phyloP scores from a whole-genome alignment of 1,284 basidiomycete species.

The Trichosporon asahii region DNA sequence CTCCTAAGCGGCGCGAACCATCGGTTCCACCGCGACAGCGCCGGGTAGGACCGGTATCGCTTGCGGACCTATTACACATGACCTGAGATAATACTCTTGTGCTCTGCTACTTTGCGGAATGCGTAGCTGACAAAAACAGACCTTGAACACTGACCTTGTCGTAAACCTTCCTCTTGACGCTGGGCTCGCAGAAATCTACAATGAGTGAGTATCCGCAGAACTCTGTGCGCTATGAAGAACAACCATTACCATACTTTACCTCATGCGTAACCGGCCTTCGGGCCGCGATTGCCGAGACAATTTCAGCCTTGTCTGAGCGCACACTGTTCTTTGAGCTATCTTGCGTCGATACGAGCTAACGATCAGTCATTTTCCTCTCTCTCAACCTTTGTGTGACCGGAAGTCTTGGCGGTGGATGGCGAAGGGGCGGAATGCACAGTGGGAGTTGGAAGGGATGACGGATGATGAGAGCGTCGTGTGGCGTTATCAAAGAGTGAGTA shows the following conservation, averaged over 20 bases:
- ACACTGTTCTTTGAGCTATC: conserved; percentile 8
- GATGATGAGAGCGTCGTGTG: too few relatives aligned
- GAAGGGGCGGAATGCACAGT: too few relatives aligned
- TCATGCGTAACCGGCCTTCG: conserved; percentile 42
- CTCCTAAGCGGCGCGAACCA: conserved; percentile 42
- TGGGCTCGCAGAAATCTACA: too few relatives aligned
- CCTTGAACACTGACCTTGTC: neutral
- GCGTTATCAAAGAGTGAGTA: neutral
- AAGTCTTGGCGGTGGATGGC: too few relatives aligned
- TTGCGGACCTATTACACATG: conserved; percentile 48
- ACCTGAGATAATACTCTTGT: conserved; percentile 33
- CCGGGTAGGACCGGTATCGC: conserved; percentile 44
- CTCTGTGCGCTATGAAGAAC: conserved; percentile 41
- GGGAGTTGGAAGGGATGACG: too few relatives aligned
- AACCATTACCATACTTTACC: conserved; percentile 47
- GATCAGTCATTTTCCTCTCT: neutral
- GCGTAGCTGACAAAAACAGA: conserved; percentile 15
- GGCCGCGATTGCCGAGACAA: conserved; percentile 46
- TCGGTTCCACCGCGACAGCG: conserved; percentile 33
- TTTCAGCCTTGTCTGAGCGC: conserved; percentile 52
- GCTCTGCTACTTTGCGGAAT: neutral
- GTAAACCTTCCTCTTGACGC: neutral
- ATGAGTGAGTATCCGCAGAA: conserved; percentile 25
- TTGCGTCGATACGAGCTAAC: neutral
- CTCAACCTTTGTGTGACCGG: neutral